Evolutionary conservation across 176 grass and related monocot genomes (phyloP).

Genomic region (Dactylis glomerata): DNA sequence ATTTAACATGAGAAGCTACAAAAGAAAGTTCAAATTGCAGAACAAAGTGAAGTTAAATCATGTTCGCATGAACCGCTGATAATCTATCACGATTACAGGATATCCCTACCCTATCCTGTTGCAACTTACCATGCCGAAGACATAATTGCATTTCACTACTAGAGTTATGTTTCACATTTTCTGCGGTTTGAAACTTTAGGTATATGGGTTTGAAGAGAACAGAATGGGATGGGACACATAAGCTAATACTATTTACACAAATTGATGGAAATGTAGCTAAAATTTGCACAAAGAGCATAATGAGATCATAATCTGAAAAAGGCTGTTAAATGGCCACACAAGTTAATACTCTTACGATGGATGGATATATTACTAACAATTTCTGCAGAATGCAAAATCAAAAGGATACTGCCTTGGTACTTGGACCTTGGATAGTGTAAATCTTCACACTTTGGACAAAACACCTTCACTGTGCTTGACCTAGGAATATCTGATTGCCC

Average conservation of each 20-base stretch:
- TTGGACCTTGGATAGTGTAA: slow-evolving; percentile 92
- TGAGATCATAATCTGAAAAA: not conserved
- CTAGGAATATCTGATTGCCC: slow-evolving; percentile 92
- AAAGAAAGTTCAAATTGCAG: not conserved
- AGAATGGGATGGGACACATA: not conserved
- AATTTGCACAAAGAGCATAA: not conserved
- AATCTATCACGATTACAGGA: not conserved
- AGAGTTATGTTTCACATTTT: not conserved
- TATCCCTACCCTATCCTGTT: not conserved
- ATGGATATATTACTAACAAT: not conserved
- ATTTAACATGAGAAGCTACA: not conserved
- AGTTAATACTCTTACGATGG: not conserved
- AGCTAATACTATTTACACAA: not conserved
- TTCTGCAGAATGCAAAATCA: slow-evolving; percentile 10
- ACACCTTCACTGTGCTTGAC: slow-evolving; percentile 90
- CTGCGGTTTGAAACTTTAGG: not conserved
- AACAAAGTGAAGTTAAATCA: not conserved
- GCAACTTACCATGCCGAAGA: not conserved
- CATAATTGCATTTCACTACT: not conserved
- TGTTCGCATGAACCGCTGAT: not conserved
- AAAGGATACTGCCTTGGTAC: slow-evolving; percentile 99
- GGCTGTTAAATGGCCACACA: not conserved
- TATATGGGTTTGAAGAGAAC: not conserved
- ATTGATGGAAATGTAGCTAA: slow-evolving; percentile 3
- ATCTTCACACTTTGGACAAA: slow-evolving; percentile 98